Evolutionary conservation across 352 stramenopile species (phyloP), one percentile per base, ranked within the genome.

Genomic region (Phytophthora foliorum): DNA sequence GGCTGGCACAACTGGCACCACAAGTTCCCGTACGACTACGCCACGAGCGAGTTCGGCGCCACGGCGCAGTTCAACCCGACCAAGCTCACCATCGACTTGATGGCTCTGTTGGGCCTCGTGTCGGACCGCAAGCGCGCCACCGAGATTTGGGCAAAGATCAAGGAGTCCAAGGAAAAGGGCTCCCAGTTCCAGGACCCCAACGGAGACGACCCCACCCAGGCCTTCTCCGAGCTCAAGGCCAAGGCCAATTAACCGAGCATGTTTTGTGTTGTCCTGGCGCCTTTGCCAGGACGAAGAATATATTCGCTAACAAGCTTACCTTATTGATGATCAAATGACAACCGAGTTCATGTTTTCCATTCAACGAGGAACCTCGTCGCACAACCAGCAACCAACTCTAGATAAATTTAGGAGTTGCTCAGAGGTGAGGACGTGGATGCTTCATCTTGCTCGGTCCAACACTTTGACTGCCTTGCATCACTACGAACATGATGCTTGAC

Each of bases 1-100:
- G 97, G 97, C 76, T 99, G 97, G 96, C 97, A 99, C 87, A 99
- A 99, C 88, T 99, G 97, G 97, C 98, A 99, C 82, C 98, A 99
- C 94, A 99, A 99, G 81, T 99, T 99, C 78, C 98, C 98, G 52
- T 99, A 98, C 86, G 97, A 99, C 75, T 99, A 99, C 82, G 95
- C 97, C 53, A 97, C 97, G n/a, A 98, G 89, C 51, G 97, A 99
- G 84, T 99, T 98, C 74, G 98, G 98, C 36, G 86, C 97, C 54
- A 93, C 86, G 8, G 81, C 79, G 58, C 98, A 99, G 81, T 99
- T 99, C 86, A 99, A 99, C 82, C 98, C 98, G 8, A 98, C 93
- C 38, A 99, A 99, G 81, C 73, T 99, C 50, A 95, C 98, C 57
- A 99, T 99, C 75, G 97, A 99, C 80, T 65, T 91, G 4, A 87